A percentile compares a stretch with the other conserved stretches of the same genome.
Conservation (phyloP, 768 basidiomycete species). For the Lyophyllum atratum region DNA sequence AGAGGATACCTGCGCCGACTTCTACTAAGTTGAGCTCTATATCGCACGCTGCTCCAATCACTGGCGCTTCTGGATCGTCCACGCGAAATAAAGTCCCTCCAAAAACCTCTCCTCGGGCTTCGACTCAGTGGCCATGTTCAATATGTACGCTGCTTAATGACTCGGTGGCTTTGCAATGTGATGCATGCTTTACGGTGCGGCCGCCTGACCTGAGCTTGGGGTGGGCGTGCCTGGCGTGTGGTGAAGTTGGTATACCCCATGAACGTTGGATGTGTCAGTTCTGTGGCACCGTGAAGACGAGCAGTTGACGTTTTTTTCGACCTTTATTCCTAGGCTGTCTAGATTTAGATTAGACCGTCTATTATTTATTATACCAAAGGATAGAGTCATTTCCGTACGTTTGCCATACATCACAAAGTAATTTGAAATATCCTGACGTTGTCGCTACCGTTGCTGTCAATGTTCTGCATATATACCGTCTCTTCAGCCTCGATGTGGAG, state of each 20-base stretch:
- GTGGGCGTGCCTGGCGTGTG: constrained; percentile 71
- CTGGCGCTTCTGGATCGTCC: not conserved
- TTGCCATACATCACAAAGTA: constrained; percentile 18
- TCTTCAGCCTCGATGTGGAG: constrained; percentile 18
- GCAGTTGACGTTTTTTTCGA: constrained; percentile 26
- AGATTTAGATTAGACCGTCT: not conserved
- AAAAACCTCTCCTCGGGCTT: not conserved
- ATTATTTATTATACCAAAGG: not conserved
- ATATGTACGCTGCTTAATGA: constrained; percentile 71
- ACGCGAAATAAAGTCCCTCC: constrained; percentile 7
- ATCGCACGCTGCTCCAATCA: not conserved
- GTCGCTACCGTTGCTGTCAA: constrained; percentile 32
- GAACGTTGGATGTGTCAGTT: constrained; percentile 75
- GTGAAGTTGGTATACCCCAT: constrained; percentile 59
- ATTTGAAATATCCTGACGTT: constrained; percentile 50
- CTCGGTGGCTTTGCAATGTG: constrained; percentile 51
- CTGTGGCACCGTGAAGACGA: constrained; percentile 67
- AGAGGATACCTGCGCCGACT: constrained; percentile 8
- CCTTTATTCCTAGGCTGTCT: not conserved
- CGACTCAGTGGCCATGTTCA: constrained; percentile 50
- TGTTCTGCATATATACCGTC: constrained; percentile 25
- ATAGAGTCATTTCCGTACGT: not conserved
- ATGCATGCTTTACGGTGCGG: constrained; percentile 50
- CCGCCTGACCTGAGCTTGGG: constrained; percentile 34
- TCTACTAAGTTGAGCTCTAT: constrained; percentile 5